Evolutionary conservation across 2,329 filamentous ascomycete genomes (phyloP).

Genomic region (Pseudogymnoascus sp.): DNA sequence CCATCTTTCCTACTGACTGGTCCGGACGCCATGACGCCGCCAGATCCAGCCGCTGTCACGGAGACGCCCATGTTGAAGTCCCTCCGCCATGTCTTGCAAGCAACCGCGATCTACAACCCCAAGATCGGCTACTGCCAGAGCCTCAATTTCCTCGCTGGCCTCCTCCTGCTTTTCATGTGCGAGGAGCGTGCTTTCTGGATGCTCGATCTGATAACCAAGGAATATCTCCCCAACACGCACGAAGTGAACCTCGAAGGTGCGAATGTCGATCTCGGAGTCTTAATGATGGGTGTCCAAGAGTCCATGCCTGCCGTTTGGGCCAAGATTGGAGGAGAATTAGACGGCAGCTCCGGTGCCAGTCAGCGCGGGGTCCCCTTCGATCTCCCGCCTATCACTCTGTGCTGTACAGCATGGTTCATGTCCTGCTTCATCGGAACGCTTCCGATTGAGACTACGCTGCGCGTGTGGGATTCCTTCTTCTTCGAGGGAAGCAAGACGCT

Average conservation of each 20-base stretch:
- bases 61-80: slow-evolving; percentile 77
- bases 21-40: slow-evolving; percentile 26
- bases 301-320: slow-evolving; percentile 77
- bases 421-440: slow-evolving; percentile 89
- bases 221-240: slow-evolving; percentile 85
- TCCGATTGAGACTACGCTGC: slow-evolving; percentile 82
- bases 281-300: slow-evolving; percentile 82
- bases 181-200: slow-evolving; percentile 93
- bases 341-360: slow-evolving; percentile 31
- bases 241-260: slow-evolving; percentile 84
- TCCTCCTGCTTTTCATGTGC: slow-evolving; percentile 79
- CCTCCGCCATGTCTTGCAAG: slow-evolving; percentile 76
- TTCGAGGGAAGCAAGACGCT: slow-evolving; percentile 92
- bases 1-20: slow-evolving; percentile 30
- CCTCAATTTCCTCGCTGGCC: slow-evolving; percentile 86
- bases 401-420: slow-evolving; percentile 97
- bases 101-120: slow-evolving; percentile 86
- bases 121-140: slow-evolving; percentile 93
- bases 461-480: slow-evolving; percentile 93
- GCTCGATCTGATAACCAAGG: slow-evolving; percentile 82
- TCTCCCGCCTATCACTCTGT: slow-evolving; percentile 83
- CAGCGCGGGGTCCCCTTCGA: slow-evolving; percentile 33
- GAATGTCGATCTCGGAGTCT: slow-evolving; percentile 86
- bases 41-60: slow-evolving; percentile 28
- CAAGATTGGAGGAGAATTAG: slow-evolving; percentile 76